Evolutionary conservation across 2,329 filamentous ascomycete species (phyloP), one percentile per base, ranked within the genome.

Genomic region (Drechslera avenae): DNA sequence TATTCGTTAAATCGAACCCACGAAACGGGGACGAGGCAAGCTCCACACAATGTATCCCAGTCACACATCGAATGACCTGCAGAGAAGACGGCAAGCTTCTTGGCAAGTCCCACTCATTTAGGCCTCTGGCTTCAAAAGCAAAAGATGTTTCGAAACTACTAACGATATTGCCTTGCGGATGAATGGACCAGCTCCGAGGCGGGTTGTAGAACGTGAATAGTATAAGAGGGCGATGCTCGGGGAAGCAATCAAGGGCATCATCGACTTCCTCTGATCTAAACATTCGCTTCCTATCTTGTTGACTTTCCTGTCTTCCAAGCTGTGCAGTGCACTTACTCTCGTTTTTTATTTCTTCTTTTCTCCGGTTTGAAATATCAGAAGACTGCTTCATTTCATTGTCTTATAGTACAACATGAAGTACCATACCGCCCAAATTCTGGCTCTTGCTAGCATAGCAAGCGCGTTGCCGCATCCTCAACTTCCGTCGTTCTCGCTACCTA

Each of bases 331-430:
- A 62, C 61, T 12, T 37, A 52, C 26, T 16, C 5, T 43, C 3
- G 14, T 17, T 39, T 23, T 10, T 30, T 19, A n/a, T n/a, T n/a
- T n/a, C n/a, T n/a, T n/a, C n/a, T n/a, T n/a, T n/a, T n/a, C n/a
- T n/a, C n/a, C n/a, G n/a, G 10, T 8, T 39, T 17, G 3, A 33
- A 8, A 32, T 5, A 16, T 14, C 17, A 21, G n/a, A 21, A 14
- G 3, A 14, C 9, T 19, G 1, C 13, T 39, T 39, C 48, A 12
- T 1, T 5, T 4, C 3, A 16, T 5, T 14, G 13, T 44, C 17
- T 16, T 26, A 36, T 1, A 9, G 7, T 3, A 21, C 51, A 62
- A 58, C n/a, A 70, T 69, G 67, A 70, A 63, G 50, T 64, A 62
- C 52, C 51, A 59, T 5, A 49, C 57, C 23, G 51, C 42, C 10